Percentiles rank a stretch among this genome's conserved stretches.
phyloP scores from a whole-genome alignment of 1,139 yeast genomes.

The Protomyces macrosporus region DNA sequence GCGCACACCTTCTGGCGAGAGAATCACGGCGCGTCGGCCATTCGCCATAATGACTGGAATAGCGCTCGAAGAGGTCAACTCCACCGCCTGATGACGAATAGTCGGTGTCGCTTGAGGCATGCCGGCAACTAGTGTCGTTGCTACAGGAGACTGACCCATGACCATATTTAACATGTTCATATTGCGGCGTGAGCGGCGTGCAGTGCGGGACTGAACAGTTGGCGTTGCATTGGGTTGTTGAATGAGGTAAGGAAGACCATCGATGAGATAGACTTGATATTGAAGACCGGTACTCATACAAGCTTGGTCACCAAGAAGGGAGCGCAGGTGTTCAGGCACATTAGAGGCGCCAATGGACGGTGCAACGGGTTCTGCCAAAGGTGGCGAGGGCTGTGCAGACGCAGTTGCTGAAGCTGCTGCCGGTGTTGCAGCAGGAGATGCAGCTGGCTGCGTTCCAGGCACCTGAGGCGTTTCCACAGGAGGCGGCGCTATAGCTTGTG shows the following conservation, averaged over 20 bases:
- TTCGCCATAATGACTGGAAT: constrained; percentile 16
- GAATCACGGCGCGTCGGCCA: constrained; percentile 16
- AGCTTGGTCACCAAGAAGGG: not conserved
- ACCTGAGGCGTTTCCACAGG: not conserved
- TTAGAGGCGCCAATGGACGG: not conserved
- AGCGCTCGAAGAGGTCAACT: constrained; percentile 13
- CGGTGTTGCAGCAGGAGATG: not conserved
- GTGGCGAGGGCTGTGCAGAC: not conserved
- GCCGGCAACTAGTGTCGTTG: not conserved
- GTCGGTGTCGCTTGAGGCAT: not conserved
- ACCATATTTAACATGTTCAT: not conserved
- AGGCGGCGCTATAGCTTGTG: not conserved
- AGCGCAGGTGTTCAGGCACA: not conserved
- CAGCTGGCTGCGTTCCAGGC: not conserved
- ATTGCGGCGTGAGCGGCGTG: not conserved
- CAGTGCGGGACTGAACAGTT: not conserved
- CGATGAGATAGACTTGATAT: constrained; percentile 12
- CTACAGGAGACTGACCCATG: not conserved
- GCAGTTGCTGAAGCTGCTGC: not conserved
- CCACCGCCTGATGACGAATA: constrained; percentile 16
- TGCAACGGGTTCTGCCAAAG: not conserved
- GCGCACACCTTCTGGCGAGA: constrained; percentile 20
- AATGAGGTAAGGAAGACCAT: constrained; percentile 16
- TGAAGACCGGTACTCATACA: constrained; percentile 1
- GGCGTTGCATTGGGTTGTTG: not conserved